Evolutionary conservation across 139 green algal species (phyloP).

Genomic region (Chlorella sp.): DNA sequence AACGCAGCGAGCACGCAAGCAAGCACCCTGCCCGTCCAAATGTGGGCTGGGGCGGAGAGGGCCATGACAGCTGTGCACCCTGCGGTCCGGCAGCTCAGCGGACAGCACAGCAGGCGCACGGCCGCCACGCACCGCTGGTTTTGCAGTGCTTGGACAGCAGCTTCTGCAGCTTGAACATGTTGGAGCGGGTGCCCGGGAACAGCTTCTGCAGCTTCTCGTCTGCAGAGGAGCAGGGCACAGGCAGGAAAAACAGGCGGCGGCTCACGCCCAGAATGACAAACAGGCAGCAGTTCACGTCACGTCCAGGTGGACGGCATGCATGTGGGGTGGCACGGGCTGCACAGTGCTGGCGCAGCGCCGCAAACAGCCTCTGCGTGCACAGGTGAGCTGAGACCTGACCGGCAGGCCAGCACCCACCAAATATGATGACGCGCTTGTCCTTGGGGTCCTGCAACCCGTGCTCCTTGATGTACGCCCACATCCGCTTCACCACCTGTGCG

Average conservation of each 20-base stretch:
- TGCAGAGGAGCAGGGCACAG: slow-evolving; percentile 18
- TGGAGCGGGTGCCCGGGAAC: slow-evolving; percentile 59
- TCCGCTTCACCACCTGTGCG: slow-evolving; percentile 72
- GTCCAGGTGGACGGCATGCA: no score
- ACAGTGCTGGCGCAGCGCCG: background rate
- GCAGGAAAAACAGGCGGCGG: no score
- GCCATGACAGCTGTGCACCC: no score
- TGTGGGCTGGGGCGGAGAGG: no score
- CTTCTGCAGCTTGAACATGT: slow-evolving; percentile 88
- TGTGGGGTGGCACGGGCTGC: no score
- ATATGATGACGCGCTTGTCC: slow-evolving; percentile 52
- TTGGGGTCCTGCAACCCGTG: slow-evolving; percentile 82
- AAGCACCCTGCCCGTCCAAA: background rate
- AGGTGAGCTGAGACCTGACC: background rate
- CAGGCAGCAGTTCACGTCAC: no score
- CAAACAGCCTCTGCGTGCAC: background rate
- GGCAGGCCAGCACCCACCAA: background rate
- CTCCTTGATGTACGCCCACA: slow-evolving; percentile 88
- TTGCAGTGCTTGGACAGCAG: slow-evolving; percentile 70
- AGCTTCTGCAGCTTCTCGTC: slow-evolving; percentile 74
- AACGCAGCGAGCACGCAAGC: background rate
- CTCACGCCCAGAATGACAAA: no score
- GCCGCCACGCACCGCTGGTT: slow-evolving; percentile 11
- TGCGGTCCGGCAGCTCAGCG: no score
- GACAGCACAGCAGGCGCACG: background rate